These are phyloP conservation scores for Amorphotheca resinae DNA, from an alignment of 495 filamentous ascomycete genomes.

Conservation along the genomic window DNA sequence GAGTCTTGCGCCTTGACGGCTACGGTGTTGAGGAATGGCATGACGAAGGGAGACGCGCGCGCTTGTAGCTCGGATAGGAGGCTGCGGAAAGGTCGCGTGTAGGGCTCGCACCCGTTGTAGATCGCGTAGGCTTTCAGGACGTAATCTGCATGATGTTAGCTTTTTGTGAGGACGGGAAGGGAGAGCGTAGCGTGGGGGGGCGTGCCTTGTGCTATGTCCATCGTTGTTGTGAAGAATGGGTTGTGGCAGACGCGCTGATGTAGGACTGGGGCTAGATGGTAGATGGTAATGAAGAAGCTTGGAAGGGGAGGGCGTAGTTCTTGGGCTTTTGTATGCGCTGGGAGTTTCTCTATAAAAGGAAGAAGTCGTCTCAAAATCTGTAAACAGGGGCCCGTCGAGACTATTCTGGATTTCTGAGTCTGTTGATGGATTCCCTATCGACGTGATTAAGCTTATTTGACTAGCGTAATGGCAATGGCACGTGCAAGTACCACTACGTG, in stretches of 20 bases:
- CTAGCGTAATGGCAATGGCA: no score
- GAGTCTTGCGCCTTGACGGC: constrained; percentile 10
- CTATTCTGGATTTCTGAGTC: no score
- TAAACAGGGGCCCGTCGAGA: no score
- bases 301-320: no score
- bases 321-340: no score
- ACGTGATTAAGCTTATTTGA: no score
- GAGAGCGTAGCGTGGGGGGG: neutral
- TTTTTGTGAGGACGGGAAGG: neutral
- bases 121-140: constrained; percentile 2
- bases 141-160: constrained; percentile 5
- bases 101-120: constrained; percentile 11
- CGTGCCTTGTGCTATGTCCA: constrained; percentile 14
- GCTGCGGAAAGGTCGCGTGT: constrained; percentile 10
- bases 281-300: no score
- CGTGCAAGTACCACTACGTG: no score
- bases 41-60: constrained; percentile 4
- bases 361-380: no score
- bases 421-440: no score
- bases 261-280: no score
- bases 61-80: neutral
- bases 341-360: no score
- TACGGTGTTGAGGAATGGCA: constrained; percentile 6
- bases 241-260: neutral
- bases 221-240: neutral